Evolutionary conservation across 371 early-diverging fungal species (phyloP).

Genomic region (Smittium mucronatum): DNA sequence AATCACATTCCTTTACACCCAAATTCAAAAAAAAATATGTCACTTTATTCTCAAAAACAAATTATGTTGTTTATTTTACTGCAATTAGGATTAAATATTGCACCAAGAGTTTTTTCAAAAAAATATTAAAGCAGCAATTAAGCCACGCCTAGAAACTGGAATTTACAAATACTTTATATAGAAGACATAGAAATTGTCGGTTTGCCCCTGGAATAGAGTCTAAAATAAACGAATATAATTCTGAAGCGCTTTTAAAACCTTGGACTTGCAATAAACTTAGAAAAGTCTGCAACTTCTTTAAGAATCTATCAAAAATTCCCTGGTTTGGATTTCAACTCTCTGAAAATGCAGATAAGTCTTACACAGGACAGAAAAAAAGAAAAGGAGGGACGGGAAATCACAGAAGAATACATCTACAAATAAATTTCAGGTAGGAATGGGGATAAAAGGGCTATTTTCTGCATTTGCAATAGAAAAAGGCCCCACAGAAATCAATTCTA

Average conservation of each 20-base stretch:
- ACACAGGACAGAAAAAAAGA: neutral
- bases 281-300: conserved; percentile 20
- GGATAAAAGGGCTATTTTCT: neutral
- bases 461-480: neutral
- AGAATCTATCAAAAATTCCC: conserved; percentile 29
- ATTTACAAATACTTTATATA: neutral
- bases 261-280: conserved; percentile 24
- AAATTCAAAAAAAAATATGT: neutral
- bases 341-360: neutral
- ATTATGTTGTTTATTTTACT: neutral
- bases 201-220: too few relatives aligned
- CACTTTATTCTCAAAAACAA: neutral
- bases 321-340: conserved; percentile 29
- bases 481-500: neutral
- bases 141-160: neutral
- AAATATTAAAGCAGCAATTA: neutral
- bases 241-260: too few relatives aligned
- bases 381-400: neutral
- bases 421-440: conserved; percentile 1
- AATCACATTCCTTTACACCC: neutral
- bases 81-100: neutral
- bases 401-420: neutral
- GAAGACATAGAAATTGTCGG: neutral
- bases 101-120: neutral
- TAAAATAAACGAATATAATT: too few relatives aligned